Percentiles rank a stretch among this genome's conserved stretches.
Evolutionary conservation across 129 eudicot genomes (phyloP).

Genomic region (Centaurea solstitialis): DNA sequence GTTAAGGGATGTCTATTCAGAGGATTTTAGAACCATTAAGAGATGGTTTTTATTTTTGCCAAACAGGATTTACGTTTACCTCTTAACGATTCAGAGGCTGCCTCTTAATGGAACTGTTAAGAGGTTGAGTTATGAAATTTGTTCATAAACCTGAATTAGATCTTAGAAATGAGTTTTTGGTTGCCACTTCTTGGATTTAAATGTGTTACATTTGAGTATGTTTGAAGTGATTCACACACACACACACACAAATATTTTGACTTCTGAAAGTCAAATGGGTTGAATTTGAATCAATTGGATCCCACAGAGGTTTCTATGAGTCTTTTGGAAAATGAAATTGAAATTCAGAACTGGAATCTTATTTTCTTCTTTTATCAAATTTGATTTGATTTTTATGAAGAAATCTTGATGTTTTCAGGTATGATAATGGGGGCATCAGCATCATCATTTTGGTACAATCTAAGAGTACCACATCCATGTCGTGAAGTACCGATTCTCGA

Average conservation of each 20-base stretch:
- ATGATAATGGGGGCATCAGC: conserved; percentile 98
- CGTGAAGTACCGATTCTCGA: conserved; percentile 88
- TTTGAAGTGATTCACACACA: not conserved
- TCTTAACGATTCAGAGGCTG: no score
- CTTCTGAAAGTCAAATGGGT: not conserved
- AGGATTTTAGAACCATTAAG: no score
- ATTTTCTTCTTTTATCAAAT: not conserved
- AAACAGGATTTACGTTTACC: no score
- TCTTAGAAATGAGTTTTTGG: no score
- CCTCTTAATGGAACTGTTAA: no score
- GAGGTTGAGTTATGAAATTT: no score
- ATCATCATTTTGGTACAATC: conserved; percentile 90
- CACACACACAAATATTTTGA: not conserved
- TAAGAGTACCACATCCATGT: conserved; percentile 88
- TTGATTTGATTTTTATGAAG: not conserved
- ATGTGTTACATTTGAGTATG: not conserved
- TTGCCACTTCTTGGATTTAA: not conserved
- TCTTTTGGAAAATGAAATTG: not conserved
- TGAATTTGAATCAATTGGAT: not conserved
- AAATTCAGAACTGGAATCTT: not conserved
- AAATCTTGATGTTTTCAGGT: conserved; percentile 28
- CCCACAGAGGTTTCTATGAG: not conserved
- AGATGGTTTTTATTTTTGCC: no score
- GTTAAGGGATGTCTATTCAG: no score
- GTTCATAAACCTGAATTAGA: not conserved